A percentile compares a stretch with the other conserved stretches of the same genome.
Evolutionary conservation across 805 yeast species (phyloP).

Genomic region (Brettanomyces nanus): DNA sequence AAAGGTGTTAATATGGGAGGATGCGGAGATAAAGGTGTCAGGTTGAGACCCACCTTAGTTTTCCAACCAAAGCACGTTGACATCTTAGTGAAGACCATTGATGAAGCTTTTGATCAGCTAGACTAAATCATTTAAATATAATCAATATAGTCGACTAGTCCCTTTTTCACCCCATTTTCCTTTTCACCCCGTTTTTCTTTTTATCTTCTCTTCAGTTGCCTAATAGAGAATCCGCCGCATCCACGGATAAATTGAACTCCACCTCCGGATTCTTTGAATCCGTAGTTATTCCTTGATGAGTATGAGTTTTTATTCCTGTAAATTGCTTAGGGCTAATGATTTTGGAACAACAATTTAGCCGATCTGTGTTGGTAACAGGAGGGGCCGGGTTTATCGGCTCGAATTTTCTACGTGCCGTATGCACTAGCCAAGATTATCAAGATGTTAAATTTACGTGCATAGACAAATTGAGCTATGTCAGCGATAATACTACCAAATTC

Average conservation of each 20-base stretch:
- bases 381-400: constrained; percentile 4
- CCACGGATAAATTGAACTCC: too few relatives aligned
- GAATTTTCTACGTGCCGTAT: not conserved
- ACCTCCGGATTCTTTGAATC: too few relatives aligned
- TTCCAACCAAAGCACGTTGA: constrained; percentile 58
- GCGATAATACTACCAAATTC: constrained; percentile 1
- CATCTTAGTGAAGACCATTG: constrained; percentile 38
- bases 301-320: too few relatives aligned
- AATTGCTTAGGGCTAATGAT: too few relatives aligned
- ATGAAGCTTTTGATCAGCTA: too few relatives aligned
- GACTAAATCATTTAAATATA: too few relatives aligned
- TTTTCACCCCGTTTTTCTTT: too few relatives aligned
- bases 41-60: constrained; percentile 59
- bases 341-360: not conserved
- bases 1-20: constrained; percentile 63
- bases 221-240: too few relatives aligned
- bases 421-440: not conserved
- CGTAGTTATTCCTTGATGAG: too few relatives aligned
- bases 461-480: constrained; percentile 2
- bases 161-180: too few relatives aligned
- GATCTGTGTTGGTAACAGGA: constrained; percentile 2
- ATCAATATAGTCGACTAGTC: too few relatives aligned
- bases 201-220: too few relatives aligned
- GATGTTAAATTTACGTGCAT: not conserved
- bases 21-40: constrained; percentile 49